Conservation (phyloP, 73 alveolate genomes). For the Paramecium pentaurelia region DNA sequence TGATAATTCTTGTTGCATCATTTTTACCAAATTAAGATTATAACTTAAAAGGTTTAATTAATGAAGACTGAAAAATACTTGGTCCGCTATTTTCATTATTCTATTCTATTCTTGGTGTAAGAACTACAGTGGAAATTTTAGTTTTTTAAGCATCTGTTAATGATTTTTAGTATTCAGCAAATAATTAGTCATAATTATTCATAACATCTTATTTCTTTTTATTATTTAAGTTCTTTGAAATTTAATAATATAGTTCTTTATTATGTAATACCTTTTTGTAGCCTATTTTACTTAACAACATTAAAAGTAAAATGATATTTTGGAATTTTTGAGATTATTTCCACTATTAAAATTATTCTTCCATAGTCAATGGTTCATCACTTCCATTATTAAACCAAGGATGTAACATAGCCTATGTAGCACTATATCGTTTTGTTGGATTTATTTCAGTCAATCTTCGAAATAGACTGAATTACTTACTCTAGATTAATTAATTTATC, state of each 20-base stretch:
- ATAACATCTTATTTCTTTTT: background rate
- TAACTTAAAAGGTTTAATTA: background rate
- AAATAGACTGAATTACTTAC: slow-evolving; percentile 60
- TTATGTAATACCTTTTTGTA: background rate
- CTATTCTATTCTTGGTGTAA: background rate
- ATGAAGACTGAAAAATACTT: background rate
- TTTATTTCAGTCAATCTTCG: slow-evolving; percentile 70
- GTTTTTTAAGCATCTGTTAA: background rate
- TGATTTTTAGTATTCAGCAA: slow-evolving; percentile 1
- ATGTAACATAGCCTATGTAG: slow-evolving; percentile 67
- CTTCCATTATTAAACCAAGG: slow-evolving; percentile 72
- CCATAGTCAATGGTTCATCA: slow-evolving; percentile 49
- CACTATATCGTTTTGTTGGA: slow-evolving; percentile 74
- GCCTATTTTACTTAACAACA: background rate
- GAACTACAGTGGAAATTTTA: background rate
- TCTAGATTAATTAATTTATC: background rate
- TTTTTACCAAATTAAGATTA: background rate
- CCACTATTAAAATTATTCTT: slow-evolving; percentile 8
- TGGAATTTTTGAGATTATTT: background rate
- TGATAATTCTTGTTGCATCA: background rate
- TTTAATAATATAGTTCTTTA: background rate
- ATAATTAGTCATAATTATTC: background rate
- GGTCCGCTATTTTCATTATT: background rate
- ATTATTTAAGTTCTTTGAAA: background rate
- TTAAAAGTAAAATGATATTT: background rate